phyloP scores from a whole-genome alignment of 2,329 filamentous ascomycete species.

The Colletotrichum chrysophilum region DNA sequence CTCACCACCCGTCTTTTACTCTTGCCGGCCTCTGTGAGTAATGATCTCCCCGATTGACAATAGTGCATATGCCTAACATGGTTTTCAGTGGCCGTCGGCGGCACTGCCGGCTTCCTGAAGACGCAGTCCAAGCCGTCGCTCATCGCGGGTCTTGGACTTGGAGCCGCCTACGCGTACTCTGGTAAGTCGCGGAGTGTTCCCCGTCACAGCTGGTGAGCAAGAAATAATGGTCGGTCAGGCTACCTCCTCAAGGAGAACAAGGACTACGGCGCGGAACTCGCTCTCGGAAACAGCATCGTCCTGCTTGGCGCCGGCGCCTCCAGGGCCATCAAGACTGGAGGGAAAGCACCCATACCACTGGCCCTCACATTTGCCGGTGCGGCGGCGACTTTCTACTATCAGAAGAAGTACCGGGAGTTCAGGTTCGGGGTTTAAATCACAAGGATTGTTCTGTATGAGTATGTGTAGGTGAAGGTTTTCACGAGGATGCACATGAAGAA shows the following conservation, averaged over 20 bases:
- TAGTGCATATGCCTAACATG: constrained; percentile 1
- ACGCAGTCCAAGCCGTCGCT: constrained; percentile 36
- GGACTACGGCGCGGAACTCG: constrained; percentile 46
- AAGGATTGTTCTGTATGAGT: not conserved
- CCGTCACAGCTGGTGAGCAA: too few species aligned
- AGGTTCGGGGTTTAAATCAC: constrained; percentile 37
- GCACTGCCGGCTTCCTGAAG: constrained; percentile 34
- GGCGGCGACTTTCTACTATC: constrained; percentile 44
- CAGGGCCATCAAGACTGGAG: constrained; percentile 42
- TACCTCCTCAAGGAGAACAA: constrained; percentile 47
- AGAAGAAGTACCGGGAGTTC: constrained; percentile 46
- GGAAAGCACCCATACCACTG: constrained; percentile 39
- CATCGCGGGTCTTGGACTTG: constrained; percentile 35
- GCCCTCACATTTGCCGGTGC: constrained; percentile 36
- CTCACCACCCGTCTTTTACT: constrained; percentile 46
- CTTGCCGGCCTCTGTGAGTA: constrained; percentile 42
- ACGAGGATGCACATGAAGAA: not conserved
- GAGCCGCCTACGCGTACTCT: constrained; percentile 34
- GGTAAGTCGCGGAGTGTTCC: constrained; percentile 21
- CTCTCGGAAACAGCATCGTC: constrained; percentile 42
- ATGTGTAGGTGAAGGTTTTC: not conserved
- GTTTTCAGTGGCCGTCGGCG: constrained; percentile 34
- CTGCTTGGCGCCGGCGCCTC: constrained; percentile 41
- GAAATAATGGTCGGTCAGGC: constrained; percentile 26
- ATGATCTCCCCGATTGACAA: not conserved